These are phyloP conservation scores for Solanum piurae DNA, from an alignment of 257 asterid genomes.

Conservation along the genomic window DNA sequence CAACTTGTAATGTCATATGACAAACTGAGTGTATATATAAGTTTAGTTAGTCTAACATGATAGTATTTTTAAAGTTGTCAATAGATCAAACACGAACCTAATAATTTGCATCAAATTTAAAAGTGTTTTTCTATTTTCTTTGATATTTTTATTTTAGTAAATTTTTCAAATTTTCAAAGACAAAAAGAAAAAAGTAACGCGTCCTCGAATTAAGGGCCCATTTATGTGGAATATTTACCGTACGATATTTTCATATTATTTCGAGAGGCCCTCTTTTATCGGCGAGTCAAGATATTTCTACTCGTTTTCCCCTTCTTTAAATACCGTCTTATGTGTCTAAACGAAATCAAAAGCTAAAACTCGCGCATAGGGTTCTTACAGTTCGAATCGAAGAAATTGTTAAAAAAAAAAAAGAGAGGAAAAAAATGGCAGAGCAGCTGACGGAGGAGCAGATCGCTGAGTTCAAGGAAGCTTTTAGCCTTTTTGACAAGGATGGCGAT, in stretches of 20 bases:
- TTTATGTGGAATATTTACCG: not conserved
- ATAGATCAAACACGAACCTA: accelerated
- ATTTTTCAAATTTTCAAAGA: not conserved
- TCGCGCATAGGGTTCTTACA: not conserved
- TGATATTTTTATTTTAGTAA: not conserved
- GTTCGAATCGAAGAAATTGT: not conserved
- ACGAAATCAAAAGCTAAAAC: not conserved
- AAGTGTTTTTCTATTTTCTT: no score
- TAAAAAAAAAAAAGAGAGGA: not conserved
- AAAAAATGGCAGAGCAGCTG: slow-evolving; percentile 22
- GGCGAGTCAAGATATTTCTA: not conserved
- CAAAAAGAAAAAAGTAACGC: not conserved
- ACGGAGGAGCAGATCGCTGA: slow-evolving; percentile 34
- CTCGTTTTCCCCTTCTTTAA: not conserved
- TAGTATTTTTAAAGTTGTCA: no score
- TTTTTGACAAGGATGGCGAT: slow-evolving; percentile 32
- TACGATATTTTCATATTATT: not conserved
- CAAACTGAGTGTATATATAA: no score
- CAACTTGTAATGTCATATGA: not conserved
- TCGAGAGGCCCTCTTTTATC: not conserved
- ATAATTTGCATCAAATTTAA: not conserved
- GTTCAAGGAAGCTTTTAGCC: slow-evolving; percentile 35
- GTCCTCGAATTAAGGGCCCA: not conserved
- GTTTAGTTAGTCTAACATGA: no score
- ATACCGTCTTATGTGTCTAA: not conserved